phyloP scores from a whole-genome alignment of 176 grass and related monocot species.

The Carex cristatella region DNA sequence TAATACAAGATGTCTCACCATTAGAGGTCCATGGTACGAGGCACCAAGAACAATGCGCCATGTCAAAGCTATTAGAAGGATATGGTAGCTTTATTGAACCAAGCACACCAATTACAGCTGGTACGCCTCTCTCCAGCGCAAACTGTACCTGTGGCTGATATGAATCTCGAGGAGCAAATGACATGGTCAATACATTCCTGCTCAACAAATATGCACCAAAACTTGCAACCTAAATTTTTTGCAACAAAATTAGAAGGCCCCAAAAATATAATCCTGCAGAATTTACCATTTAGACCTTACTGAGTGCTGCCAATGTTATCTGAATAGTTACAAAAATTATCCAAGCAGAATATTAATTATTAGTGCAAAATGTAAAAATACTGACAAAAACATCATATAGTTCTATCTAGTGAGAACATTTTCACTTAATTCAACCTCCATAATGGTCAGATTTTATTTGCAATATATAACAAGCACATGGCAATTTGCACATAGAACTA shows the following conservation, averaged over 20 bases:
- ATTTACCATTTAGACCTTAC: not conserved
- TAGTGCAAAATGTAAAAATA: not conserved
- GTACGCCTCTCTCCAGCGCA: slow-evolving; percentile 82
- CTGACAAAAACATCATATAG: not conserved
- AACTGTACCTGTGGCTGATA: slow-evolving; percentile 85
- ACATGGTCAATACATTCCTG: slow-evolving; percentile 74
- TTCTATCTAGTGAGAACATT: not conserved
- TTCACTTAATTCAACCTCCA: not conserved
- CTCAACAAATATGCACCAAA: slow-evolving; percentile 75
- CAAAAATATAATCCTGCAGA: not conserved
- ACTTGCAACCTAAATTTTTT: slow-evolving; percentile 72
- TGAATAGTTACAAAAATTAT: not conserved
- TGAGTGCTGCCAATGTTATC: not conserved
- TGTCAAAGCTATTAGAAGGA: slow-evolving; percentile 64
- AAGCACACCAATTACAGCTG: slow-evolving; percentile 79
- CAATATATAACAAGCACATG: not conserved
- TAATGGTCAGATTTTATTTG: not conserved
- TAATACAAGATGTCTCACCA: slow-evolving; percentile 33
- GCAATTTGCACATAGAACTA: not conserved
- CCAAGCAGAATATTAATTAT: not conserved
- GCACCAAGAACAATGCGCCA: slow-evolving; percentile 90
- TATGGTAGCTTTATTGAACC: slow-evolving; percentile 67
- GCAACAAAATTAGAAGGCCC: not conserved
- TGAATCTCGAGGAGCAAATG: slow-evolving; percentile 79
- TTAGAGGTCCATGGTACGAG: slow-evolving; percentile 69